Evolutionary conservation across 345 rosid species (phyloP), one percentile per base, ranked within the genome.

Genomic region (Brassica nigra): DNA sequence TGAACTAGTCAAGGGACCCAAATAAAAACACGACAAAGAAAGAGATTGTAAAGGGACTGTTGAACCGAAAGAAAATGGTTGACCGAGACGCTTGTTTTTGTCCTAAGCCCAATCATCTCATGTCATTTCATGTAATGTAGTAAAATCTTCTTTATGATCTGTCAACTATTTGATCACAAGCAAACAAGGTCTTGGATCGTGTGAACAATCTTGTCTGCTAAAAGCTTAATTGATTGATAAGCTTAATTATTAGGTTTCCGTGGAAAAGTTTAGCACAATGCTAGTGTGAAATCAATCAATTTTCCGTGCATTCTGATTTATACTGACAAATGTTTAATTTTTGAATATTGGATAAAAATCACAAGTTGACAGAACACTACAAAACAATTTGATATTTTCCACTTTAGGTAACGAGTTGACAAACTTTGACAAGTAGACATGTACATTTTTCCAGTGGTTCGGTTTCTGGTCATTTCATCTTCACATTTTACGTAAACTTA

Each of bases 121-220:
- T 74, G 79, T 80, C 82, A 61, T 61, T 23, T 79, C 78, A 67
- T 79, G 82, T 67, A 73, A 58, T 73, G 59, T 58, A 57, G 37
- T 7, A 73, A 73, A 73, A 58, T 49, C 62, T 58, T 73, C 77
- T 78, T 79, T 78, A 63, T 66, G 12, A 58, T 58, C 66, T 71
- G 49, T 64, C 67, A 71, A 71, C 76, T 73, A 66, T 79, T 66
- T 78, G 37, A 58, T 79, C 73, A n/a, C 29, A 72, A 39, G 59
- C 81, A 30, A 57, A 78, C 73, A 72, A 72, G 6, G 5, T 72
- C 61, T 61, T 59, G 31, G 68, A 72, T 71, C 67, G n/a, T 71
- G 68, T 66, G 47, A 55, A 36, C 77, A 58, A 20, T 44, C 23
- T 58, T 73, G 68, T 58, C 68, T 78, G 14, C 33, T 7, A 54